These are phyloP conservation scores for Exophiala bonariae DNA, from an alignment of 2,329 filamentous ascomycete species.

Conservation along the genomic window DNA sequence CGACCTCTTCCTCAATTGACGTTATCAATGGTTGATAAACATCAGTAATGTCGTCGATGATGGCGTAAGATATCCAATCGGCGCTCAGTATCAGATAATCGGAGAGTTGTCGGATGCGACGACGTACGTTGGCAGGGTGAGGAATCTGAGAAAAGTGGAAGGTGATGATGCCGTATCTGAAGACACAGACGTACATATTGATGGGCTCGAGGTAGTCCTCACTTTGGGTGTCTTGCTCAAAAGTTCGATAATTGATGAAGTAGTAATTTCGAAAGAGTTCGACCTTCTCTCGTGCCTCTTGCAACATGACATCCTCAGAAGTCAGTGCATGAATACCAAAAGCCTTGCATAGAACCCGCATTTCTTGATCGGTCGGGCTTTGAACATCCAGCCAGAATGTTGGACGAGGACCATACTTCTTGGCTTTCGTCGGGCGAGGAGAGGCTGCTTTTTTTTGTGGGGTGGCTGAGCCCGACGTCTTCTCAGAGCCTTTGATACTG, in stretches of 20 bases:
- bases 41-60: slow-evolving; percentile 98
- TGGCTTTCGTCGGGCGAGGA: slow-evolving; percentile 40
- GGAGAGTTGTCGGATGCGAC: slow-evolving; percentile 86
- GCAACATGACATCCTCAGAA: slow-evolving; percentile 93
- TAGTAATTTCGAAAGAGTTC: slow-evolving; percentile 98
- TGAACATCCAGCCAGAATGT: slow-evolving; percentile 97
- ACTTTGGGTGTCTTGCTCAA: slow-evolving; percentile 88
- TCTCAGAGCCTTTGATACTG: slow-evolving; percentile 17
- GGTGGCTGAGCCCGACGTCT: slow-evolving; percentile 40
- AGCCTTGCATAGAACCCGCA: slow-evolving; percentile 87
- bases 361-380: slow-evolving; percentile 87
- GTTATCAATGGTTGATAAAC: slow-evolving; percentile 92
- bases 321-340: slow-evolving; percentile 97
- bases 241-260: slow-evolving; percentile 97
- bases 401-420: slow-evolving; percentile 75
- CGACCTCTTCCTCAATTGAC: slow-evolving; percentile 91
- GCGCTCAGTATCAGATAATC: slow-evolving; percentile 91
- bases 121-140: slow-evolving; percentile 91
- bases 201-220: slow-evolving; percentile 92
- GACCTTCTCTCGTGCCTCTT: slow-evolving; percentile 96
- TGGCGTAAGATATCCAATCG: slow-evolving; percentile 97
- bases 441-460: slow-evolving; percentile 39
- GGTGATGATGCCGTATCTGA: slow-evolving; percentile 89
- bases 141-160: slow-evolving; percentile 95
- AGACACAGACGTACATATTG: slow-evolving; percentile 97